Conservation (phyloP, 2,329 filamentous ascomycete genomes). For the Colletotrichum sp. region DNA sequence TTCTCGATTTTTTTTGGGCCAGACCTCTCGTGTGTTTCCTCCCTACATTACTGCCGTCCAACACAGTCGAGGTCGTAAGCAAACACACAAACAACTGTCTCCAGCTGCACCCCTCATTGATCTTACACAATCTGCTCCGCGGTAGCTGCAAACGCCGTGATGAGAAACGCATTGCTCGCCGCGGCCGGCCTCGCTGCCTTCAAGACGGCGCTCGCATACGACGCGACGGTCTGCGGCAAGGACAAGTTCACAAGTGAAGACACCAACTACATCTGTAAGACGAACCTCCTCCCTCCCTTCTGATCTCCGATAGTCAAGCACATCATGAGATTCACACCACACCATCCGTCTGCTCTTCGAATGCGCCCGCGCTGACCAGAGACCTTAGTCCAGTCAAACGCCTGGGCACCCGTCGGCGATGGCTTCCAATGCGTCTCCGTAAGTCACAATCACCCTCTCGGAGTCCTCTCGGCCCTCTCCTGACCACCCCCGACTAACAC, state of each 20-base stretch:
- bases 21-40: background rate
- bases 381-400: constrained; percentile 31
- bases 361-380: background rate
- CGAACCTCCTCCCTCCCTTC: background rate
- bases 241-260: constrained; percentile 28
- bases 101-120: background rate
- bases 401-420: constrained; percentile 31
- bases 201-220: constrained; percentile 24
- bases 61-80: background rate
- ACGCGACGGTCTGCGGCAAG: constrained; percentile 30
- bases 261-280: constrained; percentile 28
- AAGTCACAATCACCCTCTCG: background rate
- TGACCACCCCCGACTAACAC: background rate
- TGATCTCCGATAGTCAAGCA: background rate
- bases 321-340: background rate
- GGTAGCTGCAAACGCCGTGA: background rate
- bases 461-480: background rate
- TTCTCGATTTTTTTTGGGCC: background rate
- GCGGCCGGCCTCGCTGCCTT: constrained; percentile 13
- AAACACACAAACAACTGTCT: background rate
- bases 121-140: background rate
- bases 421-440: constrained; percentile 34
- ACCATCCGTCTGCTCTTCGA: fast-evolving
- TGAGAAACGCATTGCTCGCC: constrained; percentile 18
- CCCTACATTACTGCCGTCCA: background rate